A percentile compares a stretch with the other conserved stretches of the same genome.
phyloP scores from a whole-genome alignment of 1,284 basidiomycete species.

The Meripilus lineatus region DNA sequence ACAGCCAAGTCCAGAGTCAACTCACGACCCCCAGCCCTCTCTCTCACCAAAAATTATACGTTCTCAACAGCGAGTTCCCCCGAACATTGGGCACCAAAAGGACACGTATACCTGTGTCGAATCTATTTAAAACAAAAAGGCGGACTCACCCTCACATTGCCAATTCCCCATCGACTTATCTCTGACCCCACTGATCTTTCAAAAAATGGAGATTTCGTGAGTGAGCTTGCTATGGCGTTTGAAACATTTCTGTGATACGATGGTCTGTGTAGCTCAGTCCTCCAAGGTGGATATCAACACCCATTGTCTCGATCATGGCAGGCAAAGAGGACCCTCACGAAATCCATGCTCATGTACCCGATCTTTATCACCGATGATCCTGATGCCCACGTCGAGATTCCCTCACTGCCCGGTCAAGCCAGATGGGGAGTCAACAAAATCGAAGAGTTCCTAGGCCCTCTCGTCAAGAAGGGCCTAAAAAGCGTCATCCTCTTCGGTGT shows the following conservation, averaged over 20 bases:
- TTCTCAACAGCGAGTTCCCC: no score
- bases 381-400: slow-evolving; percentile 73
- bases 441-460: slow-evolving; percentile 81
- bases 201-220: background rate
- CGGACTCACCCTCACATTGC: no score
- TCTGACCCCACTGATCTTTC: background rate
- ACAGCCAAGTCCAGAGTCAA: no score
- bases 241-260: background rate
- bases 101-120: no score
- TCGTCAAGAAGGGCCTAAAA: slow-evolving; percentile 85
- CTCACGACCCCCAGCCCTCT: no score
- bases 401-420: slow-evolving; percentile 79
- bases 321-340: slow-evolving; percentile 67
- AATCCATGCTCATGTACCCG: slow-evolving; percentile 96
- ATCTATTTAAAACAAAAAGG: no score
- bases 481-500: slow-evolving; percentile 98
- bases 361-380: slow-evolving; percentile 95
- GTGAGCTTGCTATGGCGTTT: background rate
- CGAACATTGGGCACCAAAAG: no score
- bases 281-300: slow-evolving; percentile 92
- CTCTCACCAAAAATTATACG: no score
- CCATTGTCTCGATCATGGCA: slow-evolving; percentile 86
- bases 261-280: slow-evolving; percentile 59
- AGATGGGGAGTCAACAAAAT: slow-evolving; percentile 94
- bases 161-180: no score